phyloP scores from a whole-genome alignment of 164 flowering plant genomes.

The Amborella trichopoda region DNA sequence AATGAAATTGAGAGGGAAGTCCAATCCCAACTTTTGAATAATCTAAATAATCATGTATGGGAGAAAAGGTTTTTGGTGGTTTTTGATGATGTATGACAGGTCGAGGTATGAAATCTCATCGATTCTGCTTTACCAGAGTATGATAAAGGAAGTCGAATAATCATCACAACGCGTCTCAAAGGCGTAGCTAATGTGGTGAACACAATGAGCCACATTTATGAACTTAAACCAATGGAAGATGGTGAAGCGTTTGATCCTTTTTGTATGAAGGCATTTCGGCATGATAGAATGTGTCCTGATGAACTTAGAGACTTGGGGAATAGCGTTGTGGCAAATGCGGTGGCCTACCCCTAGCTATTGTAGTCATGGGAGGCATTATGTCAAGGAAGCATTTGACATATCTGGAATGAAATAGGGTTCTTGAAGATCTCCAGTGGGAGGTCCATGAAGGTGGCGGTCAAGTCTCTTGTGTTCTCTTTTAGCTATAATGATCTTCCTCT shows the following conservation, averaged over 20 bases:
- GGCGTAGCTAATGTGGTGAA: not conserved
- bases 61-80: slow-evolving; percentile 1
- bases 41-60: too few species aligned
- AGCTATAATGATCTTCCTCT: slow-evolving; percentile 8
- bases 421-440: slow-evolving; percentile 7
- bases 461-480: slow-evolving; percentile 1
- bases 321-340: slow-evolving; percentile 10
- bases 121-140: not conserved
- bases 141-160: slow-evolving; percentile 1
- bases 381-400: not conserved
- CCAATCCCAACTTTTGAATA: not conserved
- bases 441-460: not conserved
- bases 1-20: not conserved
- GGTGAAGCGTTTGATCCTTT: too few species aligned
- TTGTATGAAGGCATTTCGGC: too few species aligned
- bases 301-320: not conserved
- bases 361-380: slow-evolving; percentile 10
- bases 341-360: slow-evolving; percentile 16
- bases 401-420: slow-evolving; percentile 4
- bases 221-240: not conserved
- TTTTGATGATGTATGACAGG: slow-evolving; percentile 5
- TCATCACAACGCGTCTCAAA: slow-evolving; percentile 6
- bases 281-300: too few species aligned
- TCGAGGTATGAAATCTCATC: not conserved
- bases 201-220: not conserved